Evolutionary conservation across 2,329 filamentous ascomycete species (phyloP), one percentile per base, ranked within the genome.

Genomic region (Incumbomyces lentus): DNA sequence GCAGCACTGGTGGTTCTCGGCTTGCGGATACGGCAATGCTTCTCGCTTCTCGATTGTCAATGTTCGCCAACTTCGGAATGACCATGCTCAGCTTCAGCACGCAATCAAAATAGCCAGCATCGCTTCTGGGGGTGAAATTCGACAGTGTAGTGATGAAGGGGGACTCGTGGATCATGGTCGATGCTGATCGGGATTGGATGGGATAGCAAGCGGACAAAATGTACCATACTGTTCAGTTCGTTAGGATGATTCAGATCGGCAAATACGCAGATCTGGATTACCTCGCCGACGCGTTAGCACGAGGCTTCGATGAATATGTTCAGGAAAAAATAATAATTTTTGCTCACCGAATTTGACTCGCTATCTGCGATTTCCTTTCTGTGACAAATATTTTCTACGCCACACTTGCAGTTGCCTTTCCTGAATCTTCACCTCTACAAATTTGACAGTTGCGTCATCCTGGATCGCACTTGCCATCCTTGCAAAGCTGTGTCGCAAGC

Each of bases 21-120:
- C 33, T 14, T 38, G 34, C 42, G 38, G 42, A 33, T 22, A 45
- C 42, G 33, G 42, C 42, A 22, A 38, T 37, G 34, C 42, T 45
- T 45, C 16, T 12, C 16, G 12, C 14, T 8, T 10, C 22, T 19
- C 42, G 42, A 37, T 45, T 38, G 18, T 38, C 29, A 42, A 42
- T 19, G 14, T n/a, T 26, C 22, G 22, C n/a, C 38, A 29, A 11
- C 38, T 31, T 42, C 42, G 18, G 16, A 18, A 45, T 45, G 42
- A 45, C 14, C 34, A 30, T 45, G 42, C 33, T 45, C 42, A 37
- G 33, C 33, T 35, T 35, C 11, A 4, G 17, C 33, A 14, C 18
- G 18, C 41, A 33, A 36, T 36, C 16, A 19, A 19, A 16, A 26
- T 33, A 35, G 30, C 19, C 11, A 19, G 17, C 33, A 26, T 17